Base-by-base conservation (phyloP, 2,329 filamentous ascomycete genomes). In the Aureobasidium musti region DNA sequence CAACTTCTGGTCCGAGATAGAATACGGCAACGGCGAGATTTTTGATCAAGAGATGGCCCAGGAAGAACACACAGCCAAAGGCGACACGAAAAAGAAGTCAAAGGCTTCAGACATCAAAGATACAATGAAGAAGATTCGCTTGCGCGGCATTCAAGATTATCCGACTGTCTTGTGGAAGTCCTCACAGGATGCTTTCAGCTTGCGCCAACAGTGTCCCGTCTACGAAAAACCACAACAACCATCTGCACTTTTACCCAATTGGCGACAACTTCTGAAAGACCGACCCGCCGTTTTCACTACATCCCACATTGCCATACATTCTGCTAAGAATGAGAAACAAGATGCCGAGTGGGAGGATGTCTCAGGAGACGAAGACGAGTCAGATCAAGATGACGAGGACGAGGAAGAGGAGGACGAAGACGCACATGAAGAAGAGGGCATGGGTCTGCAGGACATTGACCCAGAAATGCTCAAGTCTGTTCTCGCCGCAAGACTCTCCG, bases 1-100 rank as follows among this genome's bases (percentile, higher is more conserved):
- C 70, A 79, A 79, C 23, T 83, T 82, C 72, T 82, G 75, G 74
- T 78, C 79, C 66, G 81, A 83, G 67, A 72, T 82, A 50, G 81
- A 83, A 65, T 82, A 82, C 68, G 80, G 75, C 14, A 79, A 78
- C 19, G 80, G 82, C 69, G 76, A 78, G 49, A 82, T 81, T 59
- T 79, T 80, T 70, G 79, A 82, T 57, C 68, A 52, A 52, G 53
- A 65, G 67, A 72, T 49, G 35, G 53, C 26, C 21, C 50, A 61
- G 28, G 37, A 37, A 26, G 50, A 37, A 17, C 33, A 57, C 59
- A 26, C 47, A 26, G 37, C 63, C 41, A 65, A 61, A 60, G 65
- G 70, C 67, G 67, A 75, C 65, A 77, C 77, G 70, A 71, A 75
- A 65, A 77, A 76, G 68, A 66, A 37, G 30, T 65, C 61, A 2